phyloP scores from a whole-genome alignment of 768 basidiomycete species.

The Phaffia australis region DNA sequence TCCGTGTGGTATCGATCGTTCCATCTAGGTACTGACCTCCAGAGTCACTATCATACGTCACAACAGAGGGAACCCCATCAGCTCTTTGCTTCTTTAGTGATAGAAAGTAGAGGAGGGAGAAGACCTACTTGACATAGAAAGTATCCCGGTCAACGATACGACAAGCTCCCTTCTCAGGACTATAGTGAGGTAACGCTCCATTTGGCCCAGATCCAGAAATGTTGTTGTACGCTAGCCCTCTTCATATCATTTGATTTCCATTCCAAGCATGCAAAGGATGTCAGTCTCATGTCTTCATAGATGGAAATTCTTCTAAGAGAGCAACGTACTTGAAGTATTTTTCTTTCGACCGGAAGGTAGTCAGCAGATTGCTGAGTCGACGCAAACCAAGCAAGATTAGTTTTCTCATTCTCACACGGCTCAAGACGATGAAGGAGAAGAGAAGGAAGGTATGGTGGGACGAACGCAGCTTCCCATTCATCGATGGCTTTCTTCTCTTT shows the following conservation, averaged over 20 bases:
- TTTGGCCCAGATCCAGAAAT: conserved; percentile 84
- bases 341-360: conserved; percentile 31
- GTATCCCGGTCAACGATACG: conserved; percentile 61
- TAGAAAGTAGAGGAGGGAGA: neutral
- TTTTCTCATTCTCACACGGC: no score
- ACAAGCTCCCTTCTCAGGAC: conserved; percentile 59
- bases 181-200: conserved; percentile 89
- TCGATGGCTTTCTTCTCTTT: conserved; percentile 65
- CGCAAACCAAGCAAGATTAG: neutral
- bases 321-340: conserved; percentile 34
- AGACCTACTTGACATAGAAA: conserved; percentile 57
- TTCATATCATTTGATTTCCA: neutral
- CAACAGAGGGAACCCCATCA: conserved; percentile 25
- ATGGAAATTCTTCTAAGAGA: neutral
- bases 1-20: conserved; percentile 51
- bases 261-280: no score
- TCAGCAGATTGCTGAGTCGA: conserved; percentile 49
- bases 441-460: neutral
- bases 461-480: conserved; percentile 69
- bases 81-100: conserved; percentile 3
- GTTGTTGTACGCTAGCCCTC: conserved; percentile 29
- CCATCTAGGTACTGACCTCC: conserved; percentile 63
- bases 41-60: conserved; percentile 55
- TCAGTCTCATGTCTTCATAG: no score
- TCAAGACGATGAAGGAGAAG: neutral